Evolutionary conservation across 441 rosid genomes (phyloP).

Genomic region (Viola pubescens): DNA sequence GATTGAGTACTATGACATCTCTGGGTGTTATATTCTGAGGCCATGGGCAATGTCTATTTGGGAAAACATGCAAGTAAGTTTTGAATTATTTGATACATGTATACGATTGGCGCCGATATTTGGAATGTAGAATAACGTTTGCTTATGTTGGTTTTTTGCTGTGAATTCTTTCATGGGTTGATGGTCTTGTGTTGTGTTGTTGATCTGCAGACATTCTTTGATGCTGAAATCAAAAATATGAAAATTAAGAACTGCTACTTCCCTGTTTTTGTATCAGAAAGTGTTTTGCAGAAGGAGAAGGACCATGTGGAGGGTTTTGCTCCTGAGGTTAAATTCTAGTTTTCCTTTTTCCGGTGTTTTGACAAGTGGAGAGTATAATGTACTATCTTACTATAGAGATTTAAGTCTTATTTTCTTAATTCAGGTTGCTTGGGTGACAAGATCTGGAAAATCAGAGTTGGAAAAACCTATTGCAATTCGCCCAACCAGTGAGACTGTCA

Average conservation of each 20-base stretch:
- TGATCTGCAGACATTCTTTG: conserved; percentile 68
- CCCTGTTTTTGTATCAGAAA: conserved; percentile 93
- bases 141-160: background rate
- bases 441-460: conserved; percentile 84
- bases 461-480: conserved; percentile 95
- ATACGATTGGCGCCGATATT: no score
- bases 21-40: conserved; percentile 94
- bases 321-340: conserved; percentile 64
- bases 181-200: conserved; percentile 3
- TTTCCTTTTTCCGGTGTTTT: no score
- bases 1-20: conserved; percentile 95
- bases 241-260: conserved; percentile 87
- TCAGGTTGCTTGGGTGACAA: conserved; percentile 99
- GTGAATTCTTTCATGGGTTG: background rate
- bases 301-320: conserved; percentile 96
- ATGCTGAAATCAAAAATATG: conserved; percentile 92
- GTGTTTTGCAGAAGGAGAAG: conserved; percentile 83
- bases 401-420: background rate
- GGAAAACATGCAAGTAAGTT: conserved; percentile 89
- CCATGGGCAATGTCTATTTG: conserved; percentile 97
- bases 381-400: no score
- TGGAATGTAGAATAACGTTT: background rate
- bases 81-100: no score
- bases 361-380: no score
- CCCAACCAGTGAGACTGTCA: conserved; percentile 97